Base-by-base conservation (phyloP, 1,284 basidiomycete species). In the Moesziomyces parantarcticus region DNA sequence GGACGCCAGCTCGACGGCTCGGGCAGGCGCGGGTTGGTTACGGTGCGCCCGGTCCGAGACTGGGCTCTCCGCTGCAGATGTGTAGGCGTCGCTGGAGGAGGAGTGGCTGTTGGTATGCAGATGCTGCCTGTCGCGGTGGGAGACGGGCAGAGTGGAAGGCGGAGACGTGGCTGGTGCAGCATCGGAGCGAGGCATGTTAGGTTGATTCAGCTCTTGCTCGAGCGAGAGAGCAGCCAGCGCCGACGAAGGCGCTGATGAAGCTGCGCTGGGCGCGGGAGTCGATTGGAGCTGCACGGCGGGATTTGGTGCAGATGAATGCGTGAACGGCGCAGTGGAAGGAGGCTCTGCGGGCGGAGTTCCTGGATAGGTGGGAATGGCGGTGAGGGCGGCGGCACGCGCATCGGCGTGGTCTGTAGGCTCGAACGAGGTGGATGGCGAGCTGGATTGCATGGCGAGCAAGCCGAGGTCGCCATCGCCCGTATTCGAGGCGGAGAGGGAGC, bases 381-480 rank as follows among this genome's bases (percentile, higher is more conserved):
- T 32, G 3, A 57, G 48, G 6, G 59, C 46, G 41, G 44, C 21
- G 13, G 41, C n/a, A 8, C 22, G 51, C 21, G 42, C 22, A 13
- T 29, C 18, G 3, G 47, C 22, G 18, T 52, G 41, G 3, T 50
- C 21, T 14, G 47, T 42, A 13, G 23, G n/a, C 5, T 66, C 62
- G 52, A 63, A 72, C 3, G 69, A 66, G 25, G 63, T 51, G 21
- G 69, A 66, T 16, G 63, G 56, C 11, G 69, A 66, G 3, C 63
- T 50, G 5, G 69, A 62, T 48, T 66, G 58, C 39, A 72, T 66
- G 22, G 63, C 69, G 18, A 72, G 43, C 10, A 72, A 29, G 45
- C 69, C 69, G 8, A 72, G 59, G 34, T 72, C 69, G 36, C 69
- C 69, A n/a, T 72, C 69, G 44, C 69, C 69, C 1, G 50, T 40